Evolutionary conservation across 2,329 filamentous ascomycete genomes (phyloP).

Genomic region (Piedraia hortae): DNA sequence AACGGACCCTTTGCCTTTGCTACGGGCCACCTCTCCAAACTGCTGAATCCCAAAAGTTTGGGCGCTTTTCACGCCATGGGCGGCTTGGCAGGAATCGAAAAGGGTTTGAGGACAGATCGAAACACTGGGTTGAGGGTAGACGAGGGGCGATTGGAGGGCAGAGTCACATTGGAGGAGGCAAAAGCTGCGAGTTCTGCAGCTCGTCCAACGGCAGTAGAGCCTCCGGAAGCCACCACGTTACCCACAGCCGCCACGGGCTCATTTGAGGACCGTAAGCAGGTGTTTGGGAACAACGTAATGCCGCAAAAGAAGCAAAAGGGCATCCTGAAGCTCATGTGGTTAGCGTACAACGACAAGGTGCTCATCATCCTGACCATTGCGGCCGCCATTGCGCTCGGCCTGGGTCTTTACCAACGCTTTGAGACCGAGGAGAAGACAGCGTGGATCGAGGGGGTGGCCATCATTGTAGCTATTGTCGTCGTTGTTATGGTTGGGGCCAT

Average conservation of each 20-base stretch:
- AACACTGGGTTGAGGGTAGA: conserved; percentile 40
- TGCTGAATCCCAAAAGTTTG: conserved; percentile 55
- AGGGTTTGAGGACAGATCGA: conserved; percentile 39
- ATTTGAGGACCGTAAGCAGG: conserved; percentile 36
- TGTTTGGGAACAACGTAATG: conserved; percentile 42
- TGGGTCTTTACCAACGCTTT: conserved; percentile 39
- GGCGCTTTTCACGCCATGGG: conserved; percentile 49
- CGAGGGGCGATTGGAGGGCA: conserved; percentile 34
- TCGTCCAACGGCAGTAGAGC: conserved; percentile 7
- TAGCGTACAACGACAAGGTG: conserved; percentile 60
- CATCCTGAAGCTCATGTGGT: conserved; percentile 47
- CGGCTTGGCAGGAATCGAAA: conserved; percentile 43
- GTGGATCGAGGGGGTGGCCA: conserved; percentile 62
- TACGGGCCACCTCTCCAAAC: conserved; percentile 53
- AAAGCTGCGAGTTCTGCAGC: conserved; percentile 9
- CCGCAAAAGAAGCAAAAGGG: conserved; percentile 43
- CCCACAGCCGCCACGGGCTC: conserved; percentile 7
- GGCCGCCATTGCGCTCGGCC: conserved; percentile 43
- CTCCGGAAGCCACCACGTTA: conserved; percentile 5
- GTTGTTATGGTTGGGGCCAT: conserved; percentile 51
- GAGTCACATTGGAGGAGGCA: conserved; percentile 40
- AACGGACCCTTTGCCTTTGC: conserved; percentile 69
- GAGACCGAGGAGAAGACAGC: conserved; percentile 34
- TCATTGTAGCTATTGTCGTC: conserved; percentile 47
- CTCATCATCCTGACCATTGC: conserved; percentile 43